phyloP scores from a whole-genome alignment of 495 filamentous ascomycete genomes.

The Lophiostoma macrostomum region DNA sequence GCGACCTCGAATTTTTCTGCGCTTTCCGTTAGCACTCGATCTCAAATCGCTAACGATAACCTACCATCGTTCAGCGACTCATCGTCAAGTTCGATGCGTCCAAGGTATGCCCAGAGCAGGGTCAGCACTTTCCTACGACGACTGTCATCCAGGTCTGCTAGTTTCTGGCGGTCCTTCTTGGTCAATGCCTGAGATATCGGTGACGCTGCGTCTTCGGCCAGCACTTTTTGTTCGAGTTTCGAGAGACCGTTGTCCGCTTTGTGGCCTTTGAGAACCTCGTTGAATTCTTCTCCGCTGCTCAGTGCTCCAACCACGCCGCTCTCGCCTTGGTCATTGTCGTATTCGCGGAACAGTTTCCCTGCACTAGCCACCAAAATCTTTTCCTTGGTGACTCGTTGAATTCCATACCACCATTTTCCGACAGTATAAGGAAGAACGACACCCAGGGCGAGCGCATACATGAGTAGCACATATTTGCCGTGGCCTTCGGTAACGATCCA shows the following conservation, averaged over 20 bases:
- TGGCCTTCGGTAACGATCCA: slow-evolving; percentile 90
- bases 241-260: slow-evolving; percentile 70
- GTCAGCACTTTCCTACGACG: slow-evolving; percentile 80
- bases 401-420: slow-evolving; percentile 98
- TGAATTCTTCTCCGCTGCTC: slow-evolving; percentile 80
- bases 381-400: slow-evolving; percentile 85
- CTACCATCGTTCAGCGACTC: slow-evolving; percentile 67
- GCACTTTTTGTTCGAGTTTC: slow-evolving; percentile 76
- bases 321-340: slow-evolving; percentile 75
- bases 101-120: slow-evolving; percentile 91
- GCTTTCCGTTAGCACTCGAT: slow-evolving; percentile 7
- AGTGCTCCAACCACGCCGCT: slow-evolving; percentile 75
- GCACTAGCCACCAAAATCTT: slow-evolving; percentile 86
- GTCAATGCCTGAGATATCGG: slow-evolving; percentile 56
- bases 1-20: slow-evolving; percentile 72
- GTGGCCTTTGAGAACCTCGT: slow-evolving; percentile 65
- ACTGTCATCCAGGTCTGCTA: slow-evolving; percentile 66
- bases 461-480: slow-evolving; percentile 88
- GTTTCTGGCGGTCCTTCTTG: slow-evolving; percentile 65
- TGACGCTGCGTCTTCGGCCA: slow-evolving; percentile 54
- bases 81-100: slow-evolving; percentile 76
- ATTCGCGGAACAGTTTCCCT: slow-evolving; percentile 89
- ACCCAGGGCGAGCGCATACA: slow-evolving; percentile 83
- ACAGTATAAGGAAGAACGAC: slow-evolving; percentile 90
- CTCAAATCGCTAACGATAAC: slow-evolving; percentile 32